These are phyloP conservation scores for Moelleriella libera DNA, from an alignment of 2,329 filamentous ascomycete species.

Conservation along the genomic window DNA sequence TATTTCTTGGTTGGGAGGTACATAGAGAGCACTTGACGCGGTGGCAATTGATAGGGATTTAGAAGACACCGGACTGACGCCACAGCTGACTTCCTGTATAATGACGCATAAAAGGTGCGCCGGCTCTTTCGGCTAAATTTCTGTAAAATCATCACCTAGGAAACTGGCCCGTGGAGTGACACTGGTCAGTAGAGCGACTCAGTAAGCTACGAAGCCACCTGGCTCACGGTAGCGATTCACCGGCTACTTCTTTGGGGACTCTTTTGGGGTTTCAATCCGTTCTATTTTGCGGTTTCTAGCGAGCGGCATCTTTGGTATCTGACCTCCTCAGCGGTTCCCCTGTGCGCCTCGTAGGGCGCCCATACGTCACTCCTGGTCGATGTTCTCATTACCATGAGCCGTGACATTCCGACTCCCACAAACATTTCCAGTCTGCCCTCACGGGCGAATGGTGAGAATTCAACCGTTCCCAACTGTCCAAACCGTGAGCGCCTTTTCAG, in stretches of 20 bases:
- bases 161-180: not conserved
- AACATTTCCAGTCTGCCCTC: not conserved
- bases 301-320: constrained; percentile 24
- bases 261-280: constrained; percentile 11
- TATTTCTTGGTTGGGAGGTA: too few relatives aligned
- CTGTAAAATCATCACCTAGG: not conserved
- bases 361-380: not conserved
- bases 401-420: not conserved
- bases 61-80: too few relatives aligned
- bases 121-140: not conserved
- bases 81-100: too few relatives aligned
- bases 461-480: constrained; percentile 1
- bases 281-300: constrained; percentile 19
- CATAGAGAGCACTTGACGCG: too few relatives aligned
- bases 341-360: not conserved
- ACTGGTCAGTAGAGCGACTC: too few relatives aligned
- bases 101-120: too few relatives aligned
- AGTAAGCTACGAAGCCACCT: too few relatives aligned
- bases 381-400: not conserved
- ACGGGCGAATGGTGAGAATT: not conserved
- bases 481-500: constrained; percentile 7
- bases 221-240: too few relatives aligned
- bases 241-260: constrained; percentile 1
- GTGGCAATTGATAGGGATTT: too few relatives aligned
- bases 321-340: constrained; percentile 6